Percentiles rank a stretch among this genome's conserved stretches.
These are phyloP conservation scores for Fusarium equiseti DNA, from an alignment of 2,329 filamentous ascomycete genomes.

Conservation along the genomic window DNA sequence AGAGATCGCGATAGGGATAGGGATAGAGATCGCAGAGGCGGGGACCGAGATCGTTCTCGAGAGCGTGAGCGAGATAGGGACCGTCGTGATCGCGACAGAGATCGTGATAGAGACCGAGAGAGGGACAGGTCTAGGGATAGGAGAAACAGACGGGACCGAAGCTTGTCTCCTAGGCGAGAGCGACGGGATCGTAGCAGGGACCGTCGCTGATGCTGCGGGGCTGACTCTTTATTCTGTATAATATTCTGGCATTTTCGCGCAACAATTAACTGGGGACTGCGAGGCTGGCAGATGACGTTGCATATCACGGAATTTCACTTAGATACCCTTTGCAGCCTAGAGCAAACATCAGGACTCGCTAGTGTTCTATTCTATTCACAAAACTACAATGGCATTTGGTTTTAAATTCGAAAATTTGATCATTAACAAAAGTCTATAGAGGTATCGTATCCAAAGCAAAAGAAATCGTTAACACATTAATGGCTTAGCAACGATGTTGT, in stretches of 20 bases:
- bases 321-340: slow-evolving; percentile 35
- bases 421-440: slow-evolving; percentile 40
- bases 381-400: not conserved
- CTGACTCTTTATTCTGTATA: slow-evolving; percentile 33
- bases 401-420: slow-evolving; percentile 23
- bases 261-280: not conserved
- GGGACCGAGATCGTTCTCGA: slow-evolving; percentile 52
- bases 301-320: slow-evolving; percentile 3
- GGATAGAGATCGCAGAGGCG: slow-evolving; percentile 49
- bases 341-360: not conserved
- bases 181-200: slow-evolving; percentile 54
- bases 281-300: not conserved
- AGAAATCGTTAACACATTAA: slow-evolving; percentile 30
- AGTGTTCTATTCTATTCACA: not conserved
- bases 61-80: slow-evolving; percentile 51
- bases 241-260: not conserved
- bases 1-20: slow-evolving; percentile 49
- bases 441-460: slow-evolving; percentile 19
- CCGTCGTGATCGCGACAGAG: slow-evolving; percentile 41
- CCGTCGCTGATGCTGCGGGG: slow-evolving; percentile 57
- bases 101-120: slow-evolving; percentile 31
- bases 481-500: slow-evolving; percentile 43
- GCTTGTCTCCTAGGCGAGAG: slow-evolving; percentile 53
- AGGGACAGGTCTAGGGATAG: slow-evolving; percentile 38
- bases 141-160: slow-evolving; percentile 47